Conservation (phyloP, 176 grass and related monocot species). For the Calamus simplicifolius region DNA sequence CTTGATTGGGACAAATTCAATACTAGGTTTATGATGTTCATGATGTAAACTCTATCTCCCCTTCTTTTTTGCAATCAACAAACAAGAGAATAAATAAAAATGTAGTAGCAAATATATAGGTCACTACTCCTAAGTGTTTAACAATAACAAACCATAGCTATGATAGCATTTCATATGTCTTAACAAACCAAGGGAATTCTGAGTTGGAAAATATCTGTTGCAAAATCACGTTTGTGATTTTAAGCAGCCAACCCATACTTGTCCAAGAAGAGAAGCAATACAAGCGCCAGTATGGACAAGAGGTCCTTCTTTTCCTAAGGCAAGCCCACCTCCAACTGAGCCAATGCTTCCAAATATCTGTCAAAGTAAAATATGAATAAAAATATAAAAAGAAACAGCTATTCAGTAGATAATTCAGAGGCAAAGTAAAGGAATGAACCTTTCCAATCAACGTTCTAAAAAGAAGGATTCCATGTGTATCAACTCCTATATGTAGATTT, state of each 20-base stretch:
- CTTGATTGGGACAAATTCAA: too few relatives aligned
- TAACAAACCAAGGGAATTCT: too few relatives aligned
- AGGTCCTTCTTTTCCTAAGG: slow-evolving; percentile 98
- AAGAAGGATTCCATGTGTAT: slow-evolving; percentile 95
- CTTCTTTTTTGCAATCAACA: too few relatives aligned
- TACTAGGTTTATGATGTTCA: too few relatives aligned
- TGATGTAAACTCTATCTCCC: too few relatives aligned
- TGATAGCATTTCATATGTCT: too few relatives aligned
- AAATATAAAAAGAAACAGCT: too few relatives aligned
- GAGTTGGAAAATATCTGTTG: too few relatives aligned
- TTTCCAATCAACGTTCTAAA: slow-evolving; percentile 97
- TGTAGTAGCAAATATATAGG: too few relatives aligned
- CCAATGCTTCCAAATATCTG: slow-evolving; percentile 99
- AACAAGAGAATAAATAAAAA: too few relatives aligned
- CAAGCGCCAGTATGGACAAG: slow-evolving; percentile 99
- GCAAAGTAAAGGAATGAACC: slow-evolving; percentile 24
- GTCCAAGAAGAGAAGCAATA: slow-evolving; percentile 97
- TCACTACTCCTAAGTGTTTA: too few relatives aligned
- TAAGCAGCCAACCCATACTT: slow-evolving; percentile 42
- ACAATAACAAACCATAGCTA: not conserved
- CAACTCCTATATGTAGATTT: slow-evolving; percentile 53
- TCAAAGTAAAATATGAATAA: not conserved
- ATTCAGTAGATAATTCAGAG: slow-evolving; percentile 3
- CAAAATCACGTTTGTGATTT: not conserved
- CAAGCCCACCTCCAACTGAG: slow-evolving; percentile 94